Evolutionary conservation across 2,329 filamentous ascomycete genomes (phyloP).

Genomic region (Dactylonectria macrodidyma): DNA sequence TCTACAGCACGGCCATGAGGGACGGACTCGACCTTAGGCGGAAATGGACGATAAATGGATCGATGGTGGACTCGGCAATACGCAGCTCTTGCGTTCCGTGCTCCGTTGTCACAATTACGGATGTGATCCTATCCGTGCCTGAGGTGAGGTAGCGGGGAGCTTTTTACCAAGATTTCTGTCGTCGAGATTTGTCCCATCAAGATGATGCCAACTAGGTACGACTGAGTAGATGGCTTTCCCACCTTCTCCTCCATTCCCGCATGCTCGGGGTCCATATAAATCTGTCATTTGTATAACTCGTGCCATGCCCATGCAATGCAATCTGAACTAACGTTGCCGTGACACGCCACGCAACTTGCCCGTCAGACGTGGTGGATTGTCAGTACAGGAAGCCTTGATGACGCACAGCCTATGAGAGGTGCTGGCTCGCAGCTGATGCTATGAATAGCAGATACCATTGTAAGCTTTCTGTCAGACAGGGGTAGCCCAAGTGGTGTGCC

Average conservation of each 20-base stretch:
- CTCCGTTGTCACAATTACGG: not conserved
- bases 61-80: not conserved
- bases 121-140: not conserved
- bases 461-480: constrained; percentile 33
- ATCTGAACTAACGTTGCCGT: constrained; percentile 5
- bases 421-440: constrained; percentile 9
- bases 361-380: not conserved
- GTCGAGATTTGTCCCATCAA: not conserved
- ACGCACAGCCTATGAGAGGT: not conserved
- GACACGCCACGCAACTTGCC: constrained; percentile 1
- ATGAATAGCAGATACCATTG: constrained; percentile 27
- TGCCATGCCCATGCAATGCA: constrained; percentile 3
- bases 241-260: not conserved
- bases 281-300: not conserved
- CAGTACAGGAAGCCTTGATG: not conserved
- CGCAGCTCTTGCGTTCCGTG: not conserved
- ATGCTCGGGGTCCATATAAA: constrained; percentile 1
- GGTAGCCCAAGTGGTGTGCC: constrained; percentile 15
- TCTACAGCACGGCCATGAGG: not conserved
- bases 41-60: constrained; percentile 19
- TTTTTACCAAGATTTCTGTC: not conserved
- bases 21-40: not conserved
- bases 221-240: not conserved
- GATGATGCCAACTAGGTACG: not conserved
- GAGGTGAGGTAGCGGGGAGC: not conserved